phyloP scores from a whole-genome alignment of 1,139 yeast species.

The Geotrichum aggregatum region DNA sequence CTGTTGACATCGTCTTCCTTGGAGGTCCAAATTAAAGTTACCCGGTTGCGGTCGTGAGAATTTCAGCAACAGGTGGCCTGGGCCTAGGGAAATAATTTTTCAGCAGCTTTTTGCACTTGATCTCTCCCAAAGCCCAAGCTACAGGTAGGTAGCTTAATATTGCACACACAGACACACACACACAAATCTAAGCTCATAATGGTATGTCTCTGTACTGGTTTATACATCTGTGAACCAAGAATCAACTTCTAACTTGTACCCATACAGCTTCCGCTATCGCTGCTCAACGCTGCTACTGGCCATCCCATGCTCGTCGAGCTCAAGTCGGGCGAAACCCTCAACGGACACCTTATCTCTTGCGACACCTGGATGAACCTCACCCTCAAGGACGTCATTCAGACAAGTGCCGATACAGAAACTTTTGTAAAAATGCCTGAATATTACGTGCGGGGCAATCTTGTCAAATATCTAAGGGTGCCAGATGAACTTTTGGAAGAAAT shows the following conservation, averaged over 20 bases:
- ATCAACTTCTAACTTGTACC: not conserved
- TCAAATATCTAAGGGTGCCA: slow-evolving; percentile 62
- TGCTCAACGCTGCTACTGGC: slow-evolving; percentile 86
- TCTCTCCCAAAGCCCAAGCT: too few species aligned
- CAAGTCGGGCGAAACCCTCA: slow-evolving; percentile 85
- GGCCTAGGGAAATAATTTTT: too few species aligned
- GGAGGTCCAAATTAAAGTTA: too few species aligned
- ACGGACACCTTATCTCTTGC: slow-evolving; percentile 79
- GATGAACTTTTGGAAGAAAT: slow-evolving; percentile 48
- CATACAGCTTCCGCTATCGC: slow-evolving; percentile 80
- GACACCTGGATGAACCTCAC: slow-evolving; percentile 97
- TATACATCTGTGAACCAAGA: too few species aligned
- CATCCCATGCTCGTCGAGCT: slow-evolving; percentile 85
- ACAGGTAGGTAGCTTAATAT: too few species aligned
- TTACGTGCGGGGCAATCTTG: slow-evolving; percentile 81
- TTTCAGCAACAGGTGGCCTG: too few species aligned
- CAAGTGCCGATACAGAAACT: slow-evolving; percentile 62
- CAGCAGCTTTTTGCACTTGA: too few species aligned
- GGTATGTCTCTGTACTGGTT: not conserved
- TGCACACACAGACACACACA: too few species aligned
- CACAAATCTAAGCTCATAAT: too few species aligned
- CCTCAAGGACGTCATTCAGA: slow-evolving; percentile 69
- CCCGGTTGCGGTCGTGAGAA: too few species aligned
- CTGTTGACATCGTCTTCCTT: too few species aligned
- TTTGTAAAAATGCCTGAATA: slow-evolving; percentile 70